phyloP scores from a whole-genome alignment of 1,284 basidiomycete genomes.

The Dichomitus squalens region DNA sequence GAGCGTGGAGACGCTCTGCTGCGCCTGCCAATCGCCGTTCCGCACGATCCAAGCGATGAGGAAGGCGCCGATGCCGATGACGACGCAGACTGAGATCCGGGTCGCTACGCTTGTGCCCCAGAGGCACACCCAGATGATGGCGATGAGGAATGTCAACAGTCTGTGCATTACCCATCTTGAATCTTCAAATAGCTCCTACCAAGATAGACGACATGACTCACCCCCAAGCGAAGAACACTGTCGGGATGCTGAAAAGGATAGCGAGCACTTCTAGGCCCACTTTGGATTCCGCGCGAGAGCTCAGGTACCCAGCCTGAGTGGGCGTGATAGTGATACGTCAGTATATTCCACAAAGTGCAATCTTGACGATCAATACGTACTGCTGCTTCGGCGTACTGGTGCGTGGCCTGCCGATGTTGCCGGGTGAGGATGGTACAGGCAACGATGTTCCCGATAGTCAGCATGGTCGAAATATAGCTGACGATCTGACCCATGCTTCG shows the following conservation, averaged over 20 bases:
- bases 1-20: not conserved
- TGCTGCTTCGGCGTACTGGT: conserved; percentile 15
- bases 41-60: conserved; percentile 49
- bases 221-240: conserved; percentile 33
- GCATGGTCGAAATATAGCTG: conserved; percentile 30
- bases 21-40: not conserved
- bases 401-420: conserved; percentile 20
- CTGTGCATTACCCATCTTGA: not conserved
- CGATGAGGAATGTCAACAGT: not conserved
- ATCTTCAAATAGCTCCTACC: too few relatives aligned
- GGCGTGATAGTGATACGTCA: not conserved
- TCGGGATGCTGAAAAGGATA: conserved; percentile 30
- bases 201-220: conserved; percentile 3
- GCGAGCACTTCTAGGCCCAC: conserved; percentile 25
- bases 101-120: conserved; percentile 66
- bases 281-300: conserved; percentile 1
- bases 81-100: conserved; percentile 82
- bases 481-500: conserved; percentile 28
- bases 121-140: conserved; percentile 34
- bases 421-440: conserved; percentile 26
- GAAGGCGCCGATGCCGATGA: conserved; percentile 70
- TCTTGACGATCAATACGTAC: conserved; percentile 11
- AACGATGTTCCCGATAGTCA: conserved; percentile 30
- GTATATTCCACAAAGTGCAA: not conserved
- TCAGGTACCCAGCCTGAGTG: conserved; percentile 20